Evolutionary conservation across 2,329 filamentous ascomycete species (phyloP).

Genomic region (Cladophialophora exuberans): DNA sequence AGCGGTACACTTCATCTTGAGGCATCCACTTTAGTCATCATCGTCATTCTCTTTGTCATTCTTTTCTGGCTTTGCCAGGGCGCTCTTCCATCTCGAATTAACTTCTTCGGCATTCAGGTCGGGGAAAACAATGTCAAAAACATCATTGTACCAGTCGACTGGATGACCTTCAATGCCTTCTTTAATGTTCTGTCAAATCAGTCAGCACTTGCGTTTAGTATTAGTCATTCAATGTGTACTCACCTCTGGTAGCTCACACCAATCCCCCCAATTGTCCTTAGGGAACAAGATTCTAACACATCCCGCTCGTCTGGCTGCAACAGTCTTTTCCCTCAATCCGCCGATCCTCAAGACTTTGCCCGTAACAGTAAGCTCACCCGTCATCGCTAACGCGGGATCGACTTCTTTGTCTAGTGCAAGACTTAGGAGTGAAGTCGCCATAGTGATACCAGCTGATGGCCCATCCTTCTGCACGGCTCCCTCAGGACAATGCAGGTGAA

Average conservation of each 20-base stretch:
- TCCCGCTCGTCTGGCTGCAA: constrained; percentile 88
- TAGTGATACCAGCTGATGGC: constrained; percentile 92
- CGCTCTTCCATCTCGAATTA: constrained; percentile 71
- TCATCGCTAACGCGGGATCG: constrained; percentile 92
- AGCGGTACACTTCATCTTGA: background rate
- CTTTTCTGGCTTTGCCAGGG: constrained; percentile 53
- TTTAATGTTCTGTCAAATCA: constrained; percentile 92
- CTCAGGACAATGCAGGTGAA: constrained; percentile 96
- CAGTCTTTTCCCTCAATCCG: constrained; percentile 93
- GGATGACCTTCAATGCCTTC: constrained; percentile 89
- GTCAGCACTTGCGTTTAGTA: constrained; percentile 53
- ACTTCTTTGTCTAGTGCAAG: constrained; percentile 79
- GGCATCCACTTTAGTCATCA: background rate
- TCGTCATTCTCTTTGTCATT: constrained; percentile 7
- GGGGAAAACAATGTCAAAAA: constrained; percentile 90
- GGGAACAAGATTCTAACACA: constrained; percentile 95
- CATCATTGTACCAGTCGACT: constrained; percentile 90
- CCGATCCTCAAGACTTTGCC: constrained; percentile 96
- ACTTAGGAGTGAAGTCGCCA: constrained; percentile 90
- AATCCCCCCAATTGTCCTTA: constrained; percentile 92
- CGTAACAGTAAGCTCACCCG: constrained; percentile 92
- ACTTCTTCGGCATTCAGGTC: constrained; percentile 73
- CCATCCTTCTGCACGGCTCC: constrained; percentile 94
- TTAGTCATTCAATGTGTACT: constrained; percentile 44
- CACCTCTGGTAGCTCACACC: constrained; percentile 95